Evolutionary conservation across 2,329 filamentous ascomycete genomes (phyloP), one percentile per base, ranked within the genome.

Genomic region (Xylariaceae sp.): DNA sequence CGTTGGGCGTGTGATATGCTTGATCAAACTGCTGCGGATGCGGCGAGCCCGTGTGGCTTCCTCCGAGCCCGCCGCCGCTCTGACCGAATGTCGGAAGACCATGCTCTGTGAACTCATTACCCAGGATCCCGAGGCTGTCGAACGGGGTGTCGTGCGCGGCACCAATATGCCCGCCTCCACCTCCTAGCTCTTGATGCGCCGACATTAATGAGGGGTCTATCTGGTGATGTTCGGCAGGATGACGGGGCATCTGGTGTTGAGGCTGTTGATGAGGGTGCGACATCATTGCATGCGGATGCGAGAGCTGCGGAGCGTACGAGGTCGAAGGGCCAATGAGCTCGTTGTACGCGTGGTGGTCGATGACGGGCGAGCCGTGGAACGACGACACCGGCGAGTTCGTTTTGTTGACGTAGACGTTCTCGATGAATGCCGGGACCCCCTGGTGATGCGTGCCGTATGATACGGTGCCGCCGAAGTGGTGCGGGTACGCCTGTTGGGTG

Each of bases 311-410:
- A 1, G 28, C 54, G 28, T 61, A 61, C 21, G 54, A 2, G 7
- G 29, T n/a, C 6, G 61, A 33, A 3, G 40, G 31, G 12, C 28
- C 34, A 33, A 63, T 54, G 16, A 61, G 54, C 34, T 68, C 76
- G 19, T 66, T 67, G n/a, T 75, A 72, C 48, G 69, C 61, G 45
- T 74, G 64, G 34, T 68, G 66, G 40, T 59, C 52, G 24, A 61
- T 44, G 19, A 61, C 34, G 17, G 61, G 61, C 17, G 58, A 58
- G 24, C 47, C 43, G 34, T 63, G 54, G 54, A 56, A 61, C 6
- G 58, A 61, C 14, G 59, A 36, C 3, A 28, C 54, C 19, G 67
- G 68, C 41, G 66, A 69, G 41, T 64, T 64, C 9, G 66, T 46
- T 57, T 65, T 67, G 59, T 61, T 62, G 48, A 65, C 56, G 39